Evolutionary conservation across 441 rosid species (phyloP), one percentile per base, ranked within the genome.

Genomic region (Brassica balearica): DNA sequence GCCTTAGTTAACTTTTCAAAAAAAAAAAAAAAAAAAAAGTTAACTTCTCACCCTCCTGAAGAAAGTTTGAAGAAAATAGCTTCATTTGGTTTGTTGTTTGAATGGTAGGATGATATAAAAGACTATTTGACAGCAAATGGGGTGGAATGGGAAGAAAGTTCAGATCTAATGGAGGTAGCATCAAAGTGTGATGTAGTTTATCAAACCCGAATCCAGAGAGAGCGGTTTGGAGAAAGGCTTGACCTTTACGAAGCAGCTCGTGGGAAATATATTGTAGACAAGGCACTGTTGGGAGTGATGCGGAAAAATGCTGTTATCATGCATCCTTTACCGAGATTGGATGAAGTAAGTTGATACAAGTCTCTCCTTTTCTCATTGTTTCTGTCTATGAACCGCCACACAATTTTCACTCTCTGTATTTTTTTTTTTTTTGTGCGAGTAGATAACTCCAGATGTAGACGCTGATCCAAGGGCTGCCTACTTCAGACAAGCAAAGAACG

Each of bases 261-360:
- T 20, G 98, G 99, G 27, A 93, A 90, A 89, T 96, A 91, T 81
- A 94, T 96, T 56, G 91, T 94, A 8, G 86, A 92, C 77, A 67
- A 78, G 65, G 74, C 79, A 58, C 89, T 92, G 64, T 78, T 96
- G 69, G 78, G 80, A 32, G 97, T 82, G 60, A 92, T 94, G 99
- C 95, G 89, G 88, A 83, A 86, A 75, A 93, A 88, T 67, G 97
- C 97, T 12, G 92, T 96, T 59, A 90, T 96, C 74, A 88, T 94
- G 99, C 98, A 96, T 80, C 98, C 97, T 78, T 91, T 96, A 65
- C 98, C 98, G 0, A 88, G 98, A 85, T 92, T 96, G 11, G 98
- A 96, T 60, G 97, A 96, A 93, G 98, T 91, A 65, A 85, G 81
- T 67, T 46, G 12, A 2, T 0, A 20, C 20, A 51, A 10, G 15